These are phyloP conservation scores for Tetrahymena elliotti DNA, from an alignment of 73 alveolate species.

Conservation along the genomic window DNA sequence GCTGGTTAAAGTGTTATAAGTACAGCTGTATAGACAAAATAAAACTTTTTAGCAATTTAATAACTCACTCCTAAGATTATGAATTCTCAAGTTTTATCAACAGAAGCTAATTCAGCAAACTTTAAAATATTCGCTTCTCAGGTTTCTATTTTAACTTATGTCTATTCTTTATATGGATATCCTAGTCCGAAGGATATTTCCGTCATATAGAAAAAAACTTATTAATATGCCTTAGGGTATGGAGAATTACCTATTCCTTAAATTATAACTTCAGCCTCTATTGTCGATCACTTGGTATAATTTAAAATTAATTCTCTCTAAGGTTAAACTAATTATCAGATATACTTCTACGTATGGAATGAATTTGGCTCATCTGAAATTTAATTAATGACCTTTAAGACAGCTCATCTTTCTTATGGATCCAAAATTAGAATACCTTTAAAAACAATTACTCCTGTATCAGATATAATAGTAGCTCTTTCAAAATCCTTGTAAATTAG, in stretches of 20 bases:
- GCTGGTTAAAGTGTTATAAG: not conserved
- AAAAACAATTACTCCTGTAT: not conserved
- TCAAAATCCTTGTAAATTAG: not conserved
- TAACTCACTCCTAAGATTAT: not conserved
- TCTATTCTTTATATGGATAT: not conserved
- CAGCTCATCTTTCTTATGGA: not conserved
- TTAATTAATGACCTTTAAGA: not conserved
- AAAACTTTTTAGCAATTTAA: not conserved
- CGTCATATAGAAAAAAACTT: not conserved
- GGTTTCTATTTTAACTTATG: not conserved
- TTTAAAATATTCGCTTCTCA: not conserved
- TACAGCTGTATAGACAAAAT: not conserved
- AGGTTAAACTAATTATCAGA: not conserved
- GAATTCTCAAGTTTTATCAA: not conserved
- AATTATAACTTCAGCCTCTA: not conserved
- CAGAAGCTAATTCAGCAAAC: not conserved
- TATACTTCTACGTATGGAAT: not conserved
- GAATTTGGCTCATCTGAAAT: not conserved
- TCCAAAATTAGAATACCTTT: not conserved
- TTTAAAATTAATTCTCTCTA: not conserved
- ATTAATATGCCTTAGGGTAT: not conserved
- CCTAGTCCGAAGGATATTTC: not conserved
- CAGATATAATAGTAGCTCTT: not conserved
- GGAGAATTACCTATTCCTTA: not conserved
- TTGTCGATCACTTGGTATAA: not conserved